Evolutionary conservation across 106 monocot genomes (phyloP).

Genomic region (Dendrobium officinale): DNA sequence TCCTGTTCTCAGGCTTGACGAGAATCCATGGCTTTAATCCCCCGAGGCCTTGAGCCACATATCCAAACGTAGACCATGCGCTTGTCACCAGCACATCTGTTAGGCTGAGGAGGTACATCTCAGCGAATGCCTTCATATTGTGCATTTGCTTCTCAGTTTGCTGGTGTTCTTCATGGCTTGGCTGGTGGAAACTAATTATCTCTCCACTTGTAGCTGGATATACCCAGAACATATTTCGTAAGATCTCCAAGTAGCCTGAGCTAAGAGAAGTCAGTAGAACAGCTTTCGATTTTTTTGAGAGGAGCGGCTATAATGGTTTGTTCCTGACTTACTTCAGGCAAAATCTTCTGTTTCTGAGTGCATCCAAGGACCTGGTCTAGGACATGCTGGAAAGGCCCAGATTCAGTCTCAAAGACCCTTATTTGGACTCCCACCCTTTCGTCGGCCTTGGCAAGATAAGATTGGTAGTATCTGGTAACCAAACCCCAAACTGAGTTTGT

Average conservation of each 20-base stretch:
- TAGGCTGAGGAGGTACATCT: constrained; percentile 63
- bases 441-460: constrained; percentile 48
- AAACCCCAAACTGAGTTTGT: constrained; percentile 73
- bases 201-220: constrained; percentile 37
- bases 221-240: constrained; percentile 64
- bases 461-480: constrained; percentile 58
- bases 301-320: neutral
- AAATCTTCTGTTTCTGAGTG: constrained; percentile 24
- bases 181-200: constrained; percentile 46
- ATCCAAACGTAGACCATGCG: constrained; percentile 68
- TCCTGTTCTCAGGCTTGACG: constrained; percentile 31
- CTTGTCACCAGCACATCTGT: constrained; percentile 49
- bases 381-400: constrained; percentile 36
- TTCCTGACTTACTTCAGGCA: constrained; percentile 29
- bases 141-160: constrained; percentile 43
- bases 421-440: constrained; percentile 70
- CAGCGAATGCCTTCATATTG: constrained; percentile 67
- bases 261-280: constrained; percentile 50
- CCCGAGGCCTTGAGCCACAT: constrained; percentile 58
- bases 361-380: constrained; percentile 33
- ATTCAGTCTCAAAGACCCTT: constrained; percentile 40
- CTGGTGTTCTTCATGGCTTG: constrained; percentile 60
- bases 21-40: constrained; percentile 57
- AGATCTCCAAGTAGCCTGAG: constrained; percentile 41
- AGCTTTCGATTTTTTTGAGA: constrained; percentile 22